These are phyloP conservation scores for Conticribra guillardii DNA, from an alignment of 108 stramenopile species.

Conservation along the genomic window DNA sequence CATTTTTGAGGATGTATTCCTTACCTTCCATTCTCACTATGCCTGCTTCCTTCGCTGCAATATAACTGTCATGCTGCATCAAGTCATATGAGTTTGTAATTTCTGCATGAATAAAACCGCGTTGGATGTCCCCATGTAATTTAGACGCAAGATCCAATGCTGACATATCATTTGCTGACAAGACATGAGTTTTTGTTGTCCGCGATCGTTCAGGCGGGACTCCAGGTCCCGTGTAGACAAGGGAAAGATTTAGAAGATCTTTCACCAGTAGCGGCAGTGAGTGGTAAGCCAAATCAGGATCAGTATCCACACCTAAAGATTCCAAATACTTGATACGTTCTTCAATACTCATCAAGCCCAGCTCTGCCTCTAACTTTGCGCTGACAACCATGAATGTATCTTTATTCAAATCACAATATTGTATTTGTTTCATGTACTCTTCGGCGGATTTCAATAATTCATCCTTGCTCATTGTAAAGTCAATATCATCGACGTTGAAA, in stretches of 20 bases:
- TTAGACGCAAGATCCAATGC: conserved; percentile 59
- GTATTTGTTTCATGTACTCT: conserved; percentile 56
- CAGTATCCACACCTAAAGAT: conserved; percentile 52
- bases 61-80: conserved; percentile 55
- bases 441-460: conserved; percentile 54
- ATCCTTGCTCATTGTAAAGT: conserved; percentile 50
- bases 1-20: conserved; percentile 81
- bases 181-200: conserved; percentile 66
- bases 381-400: conserved; percentile 70
- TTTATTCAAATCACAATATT: conserved; percentile 45
- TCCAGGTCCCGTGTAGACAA: conserved; percentile 71
- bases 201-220: conserved; percentile 64
- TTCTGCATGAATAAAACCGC: conserved; percentile 93
- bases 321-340: conserved; percentile 71
- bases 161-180: conserved; percentile 29
- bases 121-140: conserved; percentile 92
- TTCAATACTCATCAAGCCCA: conserved; percentile 46
- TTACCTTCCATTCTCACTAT: conserved; percentile 81
- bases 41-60: conserved; percentile 82
- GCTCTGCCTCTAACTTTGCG: conserved; percentile 83
- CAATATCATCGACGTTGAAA: conserved; percentile 91
- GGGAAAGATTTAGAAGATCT: conserved; percentile 45
- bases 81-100: conserved; percentile 51
- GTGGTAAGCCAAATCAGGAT: conserved; percentile 40
- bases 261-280: conserved; percentile 54